These are phyloP conservation scores for Exophiala aquamarina DNA, from an alignment of 2,329 filamentous ascomycete species.

Conservation along the genomic window DNA sequence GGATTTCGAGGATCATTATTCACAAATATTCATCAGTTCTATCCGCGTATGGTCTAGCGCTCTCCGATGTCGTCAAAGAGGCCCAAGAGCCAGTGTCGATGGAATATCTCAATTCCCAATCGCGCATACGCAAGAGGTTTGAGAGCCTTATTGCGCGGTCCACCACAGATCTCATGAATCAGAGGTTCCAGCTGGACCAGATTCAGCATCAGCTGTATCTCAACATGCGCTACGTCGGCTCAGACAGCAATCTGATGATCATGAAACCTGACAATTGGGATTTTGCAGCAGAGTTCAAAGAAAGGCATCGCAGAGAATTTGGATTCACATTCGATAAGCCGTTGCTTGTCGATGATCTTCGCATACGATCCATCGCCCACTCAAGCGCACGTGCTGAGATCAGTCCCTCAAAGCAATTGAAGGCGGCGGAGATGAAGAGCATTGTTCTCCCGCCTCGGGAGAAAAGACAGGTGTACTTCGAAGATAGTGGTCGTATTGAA, in stretches of 20 bases:
- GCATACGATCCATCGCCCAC: slow-evolving; percentile 70
- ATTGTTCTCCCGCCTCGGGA: slow-evolving; percentile 1
- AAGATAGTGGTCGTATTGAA: slow-evolving; percentile 31
- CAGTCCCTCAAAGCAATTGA: slow-evolving; percentile 64
- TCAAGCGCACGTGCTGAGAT: slow-evolving; percentile 56
- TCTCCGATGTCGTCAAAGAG: slow-evolving; percentile 35
- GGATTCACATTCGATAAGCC: slow-evolving; percentile 85
- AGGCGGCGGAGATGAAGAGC: slow-evolving; percentile 2
- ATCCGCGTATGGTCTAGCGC: slow-evolving; percentile 46
- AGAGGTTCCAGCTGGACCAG: slow-evolving; percentile 44
- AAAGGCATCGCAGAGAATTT: slow-evolving; percentile 87
- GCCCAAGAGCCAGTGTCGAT: slow-evolving; percentile 15
- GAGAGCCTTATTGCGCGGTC: slow-evolving; percentile 69
- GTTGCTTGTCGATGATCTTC: slow-evolving; percentile 85
- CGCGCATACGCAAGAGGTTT: slow-evolving; percentile 66
- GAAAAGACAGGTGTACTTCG: slow-evolving; percentile 35
- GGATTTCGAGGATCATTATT: slow-evolving; percentile 44
- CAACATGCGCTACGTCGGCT: slow-evolving; percentile 52
- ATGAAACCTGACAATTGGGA: slow-evolving; percentile 68
- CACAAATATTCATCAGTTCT: slow-evolving; percentile 44
- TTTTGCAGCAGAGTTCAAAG: slow-evolving; percentile 78
- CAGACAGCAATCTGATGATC: slow-evolving; percentile 52
- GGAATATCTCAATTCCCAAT: slow-evolving; percentile 29
- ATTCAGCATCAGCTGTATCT: slow-evolving; percentile 47
- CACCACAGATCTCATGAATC: slow-evolving; percentile 38